Percentiles rank a stretch among this genome's conserved stretches.
These are phyloP conservation scores for Ustilago nuda DNA, from an alignment of 1,284 basidiomycete genomes.

Conservation along the genomic window DNA sequence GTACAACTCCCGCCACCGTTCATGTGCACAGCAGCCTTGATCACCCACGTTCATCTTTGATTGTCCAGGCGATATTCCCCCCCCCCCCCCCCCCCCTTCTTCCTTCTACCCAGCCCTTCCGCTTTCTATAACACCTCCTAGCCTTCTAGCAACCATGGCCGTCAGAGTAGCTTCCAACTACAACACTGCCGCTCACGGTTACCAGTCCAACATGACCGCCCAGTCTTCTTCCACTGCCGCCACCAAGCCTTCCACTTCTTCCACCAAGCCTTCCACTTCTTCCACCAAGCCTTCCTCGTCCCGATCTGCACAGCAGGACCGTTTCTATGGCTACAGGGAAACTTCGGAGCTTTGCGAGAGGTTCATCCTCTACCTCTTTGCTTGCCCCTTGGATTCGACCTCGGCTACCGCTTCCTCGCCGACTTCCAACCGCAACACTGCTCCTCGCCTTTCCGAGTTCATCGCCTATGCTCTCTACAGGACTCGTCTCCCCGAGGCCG, in stretches of 20 bases:
- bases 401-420: slow-evolving; percentile 50
- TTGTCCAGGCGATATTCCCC: not conserved
- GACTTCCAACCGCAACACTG: slow-evolving; percentile 30
- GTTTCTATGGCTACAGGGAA: slow-evolving; percentile 64
- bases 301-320: slow-evolving; percentile 43
- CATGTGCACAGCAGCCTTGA: slow-evolving; percentile 14
- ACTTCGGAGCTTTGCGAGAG: slow-evolving; percentile 61
- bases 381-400: slow-evolving; percentile 65
- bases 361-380: slow-evolving; percentile 64
- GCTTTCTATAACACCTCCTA: not conserved
- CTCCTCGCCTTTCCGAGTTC: slow-evolving; percentile 68
- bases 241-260: slow-evolving; percentile 13
- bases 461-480: slow-evolving; percentile 69
- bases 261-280: slow-evolving; percentile 20
- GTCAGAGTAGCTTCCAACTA: slow-evolving; percentile 40
- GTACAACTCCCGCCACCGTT: slow-evolving; percentile 12
- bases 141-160: slow-evolving; percentile 32
- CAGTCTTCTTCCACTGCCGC: slow-evolving; percentile 10
- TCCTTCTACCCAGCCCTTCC: not conserved
- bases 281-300: slow-evolving; percentile 35
- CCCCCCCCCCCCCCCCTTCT: no score
- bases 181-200: slow-evolving; percentile 30
- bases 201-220: slow-evolving; percentile 29
- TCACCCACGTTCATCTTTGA: slow-evolving; percentile 24
- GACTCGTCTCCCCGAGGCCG: slow-evolving; percentile 65